Base-by-base conservation (phyloP, 495 filamentous ascomycete genomes). In the Daldinia vernicosa region DNA sequence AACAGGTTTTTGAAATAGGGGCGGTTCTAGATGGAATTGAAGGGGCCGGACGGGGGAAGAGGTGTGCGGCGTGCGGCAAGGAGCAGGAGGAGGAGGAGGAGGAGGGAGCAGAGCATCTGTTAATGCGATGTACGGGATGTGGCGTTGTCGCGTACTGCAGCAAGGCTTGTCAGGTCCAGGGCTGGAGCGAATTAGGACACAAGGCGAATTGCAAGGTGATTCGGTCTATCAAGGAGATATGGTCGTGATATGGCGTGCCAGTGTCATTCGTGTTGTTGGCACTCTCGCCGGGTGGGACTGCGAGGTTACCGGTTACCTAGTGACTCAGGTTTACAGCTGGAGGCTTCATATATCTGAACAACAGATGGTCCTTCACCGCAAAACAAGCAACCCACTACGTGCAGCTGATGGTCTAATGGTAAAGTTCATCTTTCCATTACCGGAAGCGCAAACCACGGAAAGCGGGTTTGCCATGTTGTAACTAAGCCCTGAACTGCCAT, bases 121-220 rank as follows among this genome's bases (percentile, higher is more conserved):
- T 83, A 53, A 69, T 64, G 74, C 77, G 69, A 66, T 84, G 82
- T 70, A 82, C 77, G 24, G 82, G 79, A 27, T 84, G 82, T 50
- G 74, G 78, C 27, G 71, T 69, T 66, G 77, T 74, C 2, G 69
- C 71, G 72, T 84, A 84, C 73, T 84, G 81, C 56, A 68, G 74
- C 2, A 83, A 83, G 79, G 76, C 74, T 43, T 84, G 82, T 33
- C 82, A 84, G 60, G 76, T 69, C 6, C 75, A 75, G 27, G 80
- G 75, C 9, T 84, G 82, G 82, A 75, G 58, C 39, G 80, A 81
- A 51, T 70, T 72, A 43, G 78, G 77, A 8, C 82, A 84, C 51
- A 84, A 83, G 67, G 55, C 57, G 11, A 79, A 82, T 35, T 84
- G 82, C 52, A 83, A 81, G 71, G 54, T 80, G 26, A 74, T 81